phyloP scores from a whole-genome alignment of 2,329 filamentous ascomycete species.

The Neurospora sp. region DNA sequence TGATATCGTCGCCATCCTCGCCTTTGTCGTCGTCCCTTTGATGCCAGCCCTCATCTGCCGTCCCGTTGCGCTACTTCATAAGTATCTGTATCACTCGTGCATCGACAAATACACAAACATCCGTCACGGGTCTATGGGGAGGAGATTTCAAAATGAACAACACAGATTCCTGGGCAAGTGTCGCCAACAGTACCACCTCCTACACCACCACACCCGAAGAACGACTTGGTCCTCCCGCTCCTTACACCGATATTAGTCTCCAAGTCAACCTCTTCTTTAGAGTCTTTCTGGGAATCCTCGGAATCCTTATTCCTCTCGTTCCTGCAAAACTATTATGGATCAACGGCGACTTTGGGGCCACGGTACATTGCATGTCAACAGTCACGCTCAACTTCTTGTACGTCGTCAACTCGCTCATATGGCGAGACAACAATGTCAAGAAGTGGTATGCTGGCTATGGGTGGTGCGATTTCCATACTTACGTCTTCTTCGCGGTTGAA shows the following conservation, averaged over 20 bases:
- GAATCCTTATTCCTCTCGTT: constrained; percentile 37
- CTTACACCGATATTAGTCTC: constrained; percentile 19
- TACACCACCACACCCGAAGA: constrained; percentile 17
- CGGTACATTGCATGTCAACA: constrained; percentile 36
- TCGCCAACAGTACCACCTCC: constrained; percentile 4
- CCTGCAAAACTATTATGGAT: constrained; percentile 40
- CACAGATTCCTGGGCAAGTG: background rate
- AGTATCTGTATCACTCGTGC: background rate
- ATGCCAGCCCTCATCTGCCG: background rate
- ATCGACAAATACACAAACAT: background rate
- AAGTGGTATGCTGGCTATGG: constrained; percentile 42
- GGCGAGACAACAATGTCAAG: constrained; percentile 39
- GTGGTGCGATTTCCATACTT: constrained; percentile 42
- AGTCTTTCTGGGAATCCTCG: constrained; percentile 35
- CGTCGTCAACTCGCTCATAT: constrained; percentile 41
- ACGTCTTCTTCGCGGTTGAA: constrained; percentile 25
- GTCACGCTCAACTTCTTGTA: constrained; percentile 38
- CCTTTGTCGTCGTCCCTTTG: background rate
- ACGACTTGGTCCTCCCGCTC: constrained; percentile 12
- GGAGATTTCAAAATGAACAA: background rate
- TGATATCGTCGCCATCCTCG: background rate
- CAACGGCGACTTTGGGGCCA: constrained; percentile 44
- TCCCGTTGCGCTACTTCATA: background rate
- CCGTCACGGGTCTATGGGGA: background rate
- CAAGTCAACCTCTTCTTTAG: constrained; percentile 38